Evolutionary conservation across 202 grass and related monocot genomes (phyloP).

Genomic region (Eragrostis tef): DNA sequence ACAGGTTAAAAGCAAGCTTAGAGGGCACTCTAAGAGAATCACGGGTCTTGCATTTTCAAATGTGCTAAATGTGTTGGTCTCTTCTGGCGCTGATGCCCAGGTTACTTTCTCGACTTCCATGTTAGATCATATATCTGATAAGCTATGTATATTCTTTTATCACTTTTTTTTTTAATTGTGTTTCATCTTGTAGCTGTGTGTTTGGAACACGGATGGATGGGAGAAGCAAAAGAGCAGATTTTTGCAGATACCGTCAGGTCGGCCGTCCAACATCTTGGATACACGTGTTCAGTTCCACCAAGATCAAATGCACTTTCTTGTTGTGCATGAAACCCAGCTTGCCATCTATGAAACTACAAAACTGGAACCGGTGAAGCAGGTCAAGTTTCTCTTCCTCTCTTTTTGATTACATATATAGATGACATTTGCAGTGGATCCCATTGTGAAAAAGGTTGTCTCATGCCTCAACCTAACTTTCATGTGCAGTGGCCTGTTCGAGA

Average conservation of each 20-base stretch:
- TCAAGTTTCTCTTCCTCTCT: conserved; percentile 20
- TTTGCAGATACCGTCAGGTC: conserved; percentile 72
- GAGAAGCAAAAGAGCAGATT: conserved; percentile 82
- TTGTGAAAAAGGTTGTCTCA: not conserved
- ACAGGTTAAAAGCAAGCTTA: conserved; percentile 98
- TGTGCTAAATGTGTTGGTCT: conserved; percentile 82
- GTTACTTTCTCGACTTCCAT: conserved; percentile 53
- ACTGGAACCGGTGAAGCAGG: conserved; percentile 82
- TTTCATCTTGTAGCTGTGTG: conserved; percentile 69
- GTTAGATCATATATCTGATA: conserved; percentile 19
- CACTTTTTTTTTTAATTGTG: conserved; percentile 24
- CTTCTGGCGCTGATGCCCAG: conserved; percentile 95
- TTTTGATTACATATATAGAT: not conserved
- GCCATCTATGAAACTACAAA: conserved; percentile 93
- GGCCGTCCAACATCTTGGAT: conserved; percentile 65
- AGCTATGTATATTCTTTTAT: conserved; percentile 20
- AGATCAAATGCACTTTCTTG: conserved; percentile 91
- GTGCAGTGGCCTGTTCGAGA: conserved; percentile 88
- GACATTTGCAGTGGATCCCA: not conserved
- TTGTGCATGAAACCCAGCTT: conserved; percentile 91
- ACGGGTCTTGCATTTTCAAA: conserved; percentile 94
- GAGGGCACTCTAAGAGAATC: conserved; percentile 93
- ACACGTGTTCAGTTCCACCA: conserved; percentile 94
- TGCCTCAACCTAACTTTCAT: conserved; percentile 34
- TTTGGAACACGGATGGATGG: conserved; percentile 92